Percentiles rank a stretch among this genome's conserved stretches.
Conservation (phyloP, 306 rosid species). For the Crataegus laevigata region DNA sequence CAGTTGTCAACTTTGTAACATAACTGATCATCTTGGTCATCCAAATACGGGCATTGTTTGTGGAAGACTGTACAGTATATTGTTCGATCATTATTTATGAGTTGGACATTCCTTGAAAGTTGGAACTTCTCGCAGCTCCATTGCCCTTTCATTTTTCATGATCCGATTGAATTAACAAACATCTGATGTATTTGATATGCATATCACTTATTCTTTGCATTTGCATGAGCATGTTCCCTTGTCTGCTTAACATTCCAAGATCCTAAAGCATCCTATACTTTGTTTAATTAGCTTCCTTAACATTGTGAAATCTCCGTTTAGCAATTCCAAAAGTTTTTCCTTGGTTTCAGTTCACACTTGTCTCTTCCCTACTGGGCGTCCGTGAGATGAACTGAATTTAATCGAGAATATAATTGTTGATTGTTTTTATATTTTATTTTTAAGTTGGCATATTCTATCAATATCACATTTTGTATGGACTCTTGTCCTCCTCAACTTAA, state of each 20-base stretch:
- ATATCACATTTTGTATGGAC: background rate
- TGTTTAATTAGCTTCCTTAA: background rate
- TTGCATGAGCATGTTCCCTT: constrained; percentile 5
- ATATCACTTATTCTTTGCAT: background rate
- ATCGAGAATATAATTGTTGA: too few species aligned
- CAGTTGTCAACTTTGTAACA: background rate
- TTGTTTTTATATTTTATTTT: too few species aligned
- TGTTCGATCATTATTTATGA: background rate
- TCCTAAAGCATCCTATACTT: background rate
- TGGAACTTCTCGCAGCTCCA: background rate
- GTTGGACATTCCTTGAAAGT: background rate
- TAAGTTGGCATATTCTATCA: background rate
- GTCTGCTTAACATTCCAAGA: background rate
- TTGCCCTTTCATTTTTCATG: background rate
- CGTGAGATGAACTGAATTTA: too few species aligned
- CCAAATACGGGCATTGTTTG: background rate
- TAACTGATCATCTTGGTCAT: background rate
- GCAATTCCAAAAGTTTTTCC: background rate
- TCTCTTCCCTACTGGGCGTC: background rate
- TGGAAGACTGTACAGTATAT: background rate
- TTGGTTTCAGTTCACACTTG: background rate
- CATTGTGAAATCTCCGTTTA: background rate
- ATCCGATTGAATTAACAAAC: background rate
- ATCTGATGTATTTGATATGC: background rate
- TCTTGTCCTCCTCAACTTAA: background rate